Evolutionary conservation across 306 rosid genomes (phyloP).

Genomic region (Geum urbanum): DNA sequence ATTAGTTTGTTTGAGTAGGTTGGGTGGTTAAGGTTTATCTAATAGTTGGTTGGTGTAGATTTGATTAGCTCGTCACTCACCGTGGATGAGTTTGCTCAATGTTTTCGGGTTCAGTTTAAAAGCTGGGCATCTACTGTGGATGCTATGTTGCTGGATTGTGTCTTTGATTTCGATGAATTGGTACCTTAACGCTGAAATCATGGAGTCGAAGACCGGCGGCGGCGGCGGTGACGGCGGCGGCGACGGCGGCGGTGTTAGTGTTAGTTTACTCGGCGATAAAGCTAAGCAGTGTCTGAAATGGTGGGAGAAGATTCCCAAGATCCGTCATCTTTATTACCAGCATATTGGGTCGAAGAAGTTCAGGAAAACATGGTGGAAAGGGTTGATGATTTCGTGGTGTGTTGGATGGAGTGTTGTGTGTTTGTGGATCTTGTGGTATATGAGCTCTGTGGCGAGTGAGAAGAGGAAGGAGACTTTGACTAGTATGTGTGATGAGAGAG

Average conservation of each 20-base stretch:
- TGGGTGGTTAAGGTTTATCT: no score
- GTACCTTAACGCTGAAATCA: conserved; percentile 48
- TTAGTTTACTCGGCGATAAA: conserved; percentile 51
- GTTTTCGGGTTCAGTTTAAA: conserved; percentile 75
- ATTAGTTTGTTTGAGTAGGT: no score
- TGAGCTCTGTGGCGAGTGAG: conserved; percentile 63
- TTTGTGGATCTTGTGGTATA: conserved; percentile 51
- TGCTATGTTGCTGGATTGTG: conserved; percentile 65
- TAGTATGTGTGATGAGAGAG: conserved; percentile 96
- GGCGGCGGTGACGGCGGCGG: no score
- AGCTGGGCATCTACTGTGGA: conserved; percentile 79
- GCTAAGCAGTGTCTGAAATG: conserved; percentile 59
- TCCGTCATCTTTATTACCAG: conserved; percentile 47
- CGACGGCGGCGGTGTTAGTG: neutral
- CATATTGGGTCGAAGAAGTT: conserved; percentile 53
- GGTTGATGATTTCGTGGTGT: conserved; percentile 59
- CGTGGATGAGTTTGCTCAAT: conserved; percentile 77
- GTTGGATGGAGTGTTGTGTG: conserved; percentile 51
- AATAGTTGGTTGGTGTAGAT: no score
- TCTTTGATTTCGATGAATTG: conserved; percentile 66
- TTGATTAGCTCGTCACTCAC: neutral
- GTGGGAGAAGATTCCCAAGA: conserved; percentile 64
- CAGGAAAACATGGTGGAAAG: conserved; percentile 48
- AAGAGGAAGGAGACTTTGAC: conserved; percentile 85
- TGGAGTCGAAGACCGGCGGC: conserved; percentile 54